Conservation (phyloP, 106 monocot species). For the Iris macrosiphon region DNA sequence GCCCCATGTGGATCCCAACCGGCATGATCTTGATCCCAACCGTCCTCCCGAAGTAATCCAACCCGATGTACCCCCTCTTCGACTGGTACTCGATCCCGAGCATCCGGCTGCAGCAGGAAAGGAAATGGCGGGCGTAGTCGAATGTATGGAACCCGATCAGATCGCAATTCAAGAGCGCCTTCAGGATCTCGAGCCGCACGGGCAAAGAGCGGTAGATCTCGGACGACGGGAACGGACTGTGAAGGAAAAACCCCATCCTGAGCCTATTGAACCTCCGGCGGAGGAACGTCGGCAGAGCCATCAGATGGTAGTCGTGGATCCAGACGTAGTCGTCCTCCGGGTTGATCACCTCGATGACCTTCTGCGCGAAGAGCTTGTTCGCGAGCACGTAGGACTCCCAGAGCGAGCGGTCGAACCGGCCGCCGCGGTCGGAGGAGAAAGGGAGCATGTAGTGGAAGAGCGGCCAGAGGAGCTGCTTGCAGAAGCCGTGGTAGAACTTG, state of each 20-base stretch:
- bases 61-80: slow-evolving; percentile 70
- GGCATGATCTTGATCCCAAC: slow-evolving; percentile 89
- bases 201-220: slow-evolving; percentile 79
- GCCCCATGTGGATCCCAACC: slow-evolving; percentile 73
- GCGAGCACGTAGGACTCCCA: slow-evolving; percentile 63
- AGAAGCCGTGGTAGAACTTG: slow-evolving; percentile 68
- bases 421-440: slow-evolving; percentile 36
- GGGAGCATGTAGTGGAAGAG: slow-evolving; percentile 89
- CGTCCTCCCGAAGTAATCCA: slow-evolving; percentile 73
- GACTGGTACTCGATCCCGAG: slow-evolving; percentile 75
- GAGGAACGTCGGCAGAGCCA: slow-evolving; percentile 68
- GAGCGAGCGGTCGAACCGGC: slow-evolving; percentile 36
- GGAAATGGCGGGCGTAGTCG: slow-evolving; percentile 82
- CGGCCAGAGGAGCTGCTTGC: slow-evolving; percentile 81
- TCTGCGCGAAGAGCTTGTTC: slow-evolving; percentile 61
- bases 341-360: slow-evolving; percentile 59
- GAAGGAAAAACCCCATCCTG: slow-evolving; percentile 78
- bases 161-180: slow-evolving; percentile 64
- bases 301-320: slow-evolving; percentile 84
- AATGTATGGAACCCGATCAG: slow-evolving; percentile 83
- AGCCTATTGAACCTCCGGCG: slow-evolving; percentile 45
- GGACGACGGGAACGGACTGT: slow-evolving; percentile 73
- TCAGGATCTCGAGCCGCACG: slow-evolving; percentile 61
- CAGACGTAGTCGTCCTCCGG: slow-evolving; percentile 83
- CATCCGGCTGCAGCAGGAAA: slow-evolving; percentile 66